These are phyloP conservation scores for Stachybotrys chartarum DNA, from an alignment of 2,329 filamentous ascomycete species.

Conservation along the genomic window DNA sequence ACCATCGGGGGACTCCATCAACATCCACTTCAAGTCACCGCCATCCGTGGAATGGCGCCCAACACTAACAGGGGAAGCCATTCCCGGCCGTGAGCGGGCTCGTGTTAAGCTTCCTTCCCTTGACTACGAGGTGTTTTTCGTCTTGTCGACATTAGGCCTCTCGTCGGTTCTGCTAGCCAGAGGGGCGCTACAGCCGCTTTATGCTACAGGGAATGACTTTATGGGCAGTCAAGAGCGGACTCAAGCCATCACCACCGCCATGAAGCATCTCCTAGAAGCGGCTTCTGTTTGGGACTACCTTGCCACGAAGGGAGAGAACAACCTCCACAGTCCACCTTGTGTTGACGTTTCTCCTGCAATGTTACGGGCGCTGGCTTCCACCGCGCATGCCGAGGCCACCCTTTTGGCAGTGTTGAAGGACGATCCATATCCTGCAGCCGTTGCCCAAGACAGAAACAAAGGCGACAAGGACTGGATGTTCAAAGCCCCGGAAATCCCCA, in stretches of 20 bases:
- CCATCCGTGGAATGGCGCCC: constrained; percentile 78
- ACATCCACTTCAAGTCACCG: constrained; percentile 53
- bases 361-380: constrained; percentile 49
- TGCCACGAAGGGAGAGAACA: constrained; percentile 43
- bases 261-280: constrained; percentile 69
- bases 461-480: constrained; percentile 96
- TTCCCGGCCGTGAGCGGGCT: constrained; percentile 56
- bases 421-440: constrained; percentile 80
- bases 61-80: constrained; percentile 59
- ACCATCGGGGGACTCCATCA: constrained; percentile 51
- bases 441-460: constrained; percentile 74
- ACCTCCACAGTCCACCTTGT: constrained; percentile 34
- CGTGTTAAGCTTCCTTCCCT: constrained; percentile 67
- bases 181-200: constrained; percentile 64
- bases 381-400: constrained; percentile 82
- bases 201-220: constrained; percentile 55
- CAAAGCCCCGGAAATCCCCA: constrained; percentile 77
- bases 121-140: constrained; percentile 78
- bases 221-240: constrained; percentile 60
- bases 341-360: constrained; percentile 46
- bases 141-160: constrained; percentile 69
- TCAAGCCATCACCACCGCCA: constrained; percentile 63
- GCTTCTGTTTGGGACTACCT: constrained; percentile 73
- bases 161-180: constrained; percentile 68
- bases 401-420: constrained; percentile 87